Evolutionary conservation across 257 asterid genomes (phyloP).

Genomic region (Agastache rugosa): DNA sequence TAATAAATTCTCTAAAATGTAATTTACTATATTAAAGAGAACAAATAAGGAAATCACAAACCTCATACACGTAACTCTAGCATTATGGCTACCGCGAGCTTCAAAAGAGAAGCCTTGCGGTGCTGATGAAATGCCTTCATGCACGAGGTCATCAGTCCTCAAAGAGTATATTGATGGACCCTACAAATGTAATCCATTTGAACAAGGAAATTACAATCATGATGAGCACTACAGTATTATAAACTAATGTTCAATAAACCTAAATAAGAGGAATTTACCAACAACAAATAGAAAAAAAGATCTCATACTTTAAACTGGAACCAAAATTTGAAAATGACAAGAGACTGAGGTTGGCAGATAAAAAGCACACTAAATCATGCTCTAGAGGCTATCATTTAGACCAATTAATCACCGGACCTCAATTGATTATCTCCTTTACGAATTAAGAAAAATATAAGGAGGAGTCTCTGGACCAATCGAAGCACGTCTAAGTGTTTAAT

Average conservation of each 20-base stretch:
- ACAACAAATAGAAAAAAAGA: background rate
- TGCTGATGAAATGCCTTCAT: slow-evolving; percentile 38
- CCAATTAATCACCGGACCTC: background rate
- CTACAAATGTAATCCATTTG: slow-evolving; percentile 47
- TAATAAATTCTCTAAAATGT: background rate
- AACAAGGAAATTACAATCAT: slow-evolving; percentile 12
- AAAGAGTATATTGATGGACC: slow-evolving; percentile 51
- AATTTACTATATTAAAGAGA: slow-evolving; percentile 11
- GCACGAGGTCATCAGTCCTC: slow-evolving; percentile 37
- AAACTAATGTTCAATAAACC: background rate
- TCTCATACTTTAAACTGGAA: background rate
- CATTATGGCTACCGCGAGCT: slow-evolving; percentile 55
- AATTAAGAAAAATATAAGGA: slow-evolving; percentile 1
- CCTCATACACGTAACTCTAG: slow-evolving; percentile 83
- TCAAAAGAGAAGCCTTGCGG: slow-evolving; percentile 16
- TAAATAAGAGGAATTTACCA: background rate
- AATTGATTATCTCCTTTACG: slow-evolving; percentile 2
- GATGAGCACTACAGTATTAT: slow-evolving; percentile 7
- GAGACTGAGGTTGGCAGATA: background rate
- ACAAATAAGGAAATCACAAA: slow-evolving; percentile 36
- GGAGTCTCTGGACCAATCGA: background rate
- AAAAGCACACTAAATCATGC: background rate
- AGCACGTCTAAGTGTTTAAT: background rate
- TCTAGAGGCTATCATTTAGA: background rate
- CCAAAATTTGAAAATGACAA: background rate